These are phyloP conservation scores for Diaporthe vaccinii DNA, from an alignment of 2,329 filamentous ascomycete genomes.

Conservation along the genomic window DNA sequence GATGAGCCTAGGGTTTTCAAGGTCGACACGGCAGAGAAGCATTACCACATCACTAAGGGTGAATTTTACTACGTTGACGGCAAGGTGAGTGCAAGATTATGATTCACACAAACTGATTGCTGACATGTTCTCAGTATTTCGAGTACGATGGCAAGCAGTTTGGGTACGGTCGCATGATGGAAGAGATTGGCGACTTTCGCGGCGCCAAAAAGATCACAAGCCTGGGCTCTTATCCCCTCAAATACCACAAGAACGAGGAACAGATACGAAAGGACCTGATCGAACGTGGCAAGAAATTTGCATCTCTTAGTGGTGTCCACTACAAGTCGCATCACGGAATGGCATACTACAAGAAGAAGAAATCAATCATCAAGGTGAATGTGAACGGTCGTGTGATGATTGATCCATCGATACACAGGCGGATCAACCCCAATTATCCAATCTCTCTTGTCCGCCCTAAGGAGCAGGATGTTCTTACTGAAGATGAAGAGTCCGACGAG, in stretches of 20 bases:
- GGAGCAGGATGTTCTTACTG: conserved; percentile 72
- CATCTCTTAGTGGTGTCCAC: conserved; percentile 83
- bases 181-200: conserved; percentile 81
- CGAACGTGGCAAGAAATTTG: conserved; percentile 87
- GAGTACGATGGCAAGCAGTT: conserved; percentile 92
- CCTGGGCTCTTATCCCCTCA: conserved; percentile 80
- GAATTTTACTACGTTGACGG: conserved; percentile 84
- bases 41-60: conserved; percentile 77
- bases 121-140: conserved; percentile 68
- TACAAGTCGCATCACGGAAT: conserved; percentile 88
- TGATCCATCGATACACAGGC: conserved; percentile 84
- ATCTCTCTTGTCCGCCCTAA: conserved; percentile 81
- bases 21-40: conserved; percentile 81
- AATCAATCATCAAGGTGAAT: conserved; percentile 78
- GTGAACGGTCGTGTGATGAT: conserved; percentile 92
- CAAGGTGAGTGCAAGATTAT: conserved; percentile 52
- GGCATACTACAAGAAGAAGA: conserved; percentile 87
- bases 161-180: conserved; percentile 78
- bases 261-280: conserved; percentile 76
- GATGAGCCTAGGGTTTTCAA: conserved; percentile 88
- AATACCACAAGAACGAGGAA: conserved; percentile 82
- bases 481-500: conserved; percentile 61
- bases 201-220: conserved; percentile 87
- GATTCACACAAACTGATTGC: background rate
- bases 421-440: conserved; percentile 88